phyloP scores from a whole-genome alignment of 768 basidiomycete genomes.

The Tulasnella sp. region DNA sequence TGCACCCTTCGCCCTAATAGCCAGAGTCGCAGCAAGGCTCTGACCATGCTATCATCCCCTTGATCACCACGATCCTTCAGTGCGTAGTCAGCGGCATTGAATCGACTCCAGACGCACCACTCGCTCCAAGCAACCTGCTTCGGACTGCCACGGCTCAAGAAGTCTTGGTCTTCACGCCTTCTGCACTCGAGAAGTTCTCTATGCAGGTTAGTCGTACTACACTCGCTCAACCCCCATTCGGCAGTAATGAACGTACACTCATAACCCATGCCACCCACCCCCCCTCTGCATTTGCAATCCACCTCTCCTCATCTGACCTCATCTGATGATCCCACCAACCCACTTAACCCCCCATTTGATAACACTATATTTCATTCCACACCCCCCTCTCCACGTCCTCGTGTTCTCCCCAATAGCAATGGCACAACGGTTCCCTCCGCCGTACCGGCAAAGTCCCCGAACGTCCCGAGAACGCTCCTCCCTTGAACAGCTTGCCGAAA shows the following conservation, averaged over 20 bases:
- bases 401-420: neutral
- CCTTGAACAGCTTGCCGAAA: conserved; percentile 54
- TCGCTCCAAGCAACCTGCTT: conserved; percentile 12
- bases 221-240: neutral
- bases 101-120: conserved; percentile 4
- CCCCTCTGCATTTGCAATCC: no score
- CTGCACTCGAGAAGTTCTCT: conserved; percentile 14
- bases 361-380: neutral
- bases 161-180: conserved; percentile 13
- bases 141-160: conserved; percentile 18
- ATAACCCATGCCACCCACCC: no score
- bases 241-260: neutral
- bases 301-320: no score
- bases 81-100: conserved; percentile 17
- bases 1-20: neutral
- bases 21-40: no score
- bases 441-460: neutral
- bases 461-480: conserved; percentile 11
- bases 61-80: no score
- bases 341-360: no score
- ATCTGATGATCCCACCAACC: no score
- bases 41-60: no score
- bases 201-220: neutral
- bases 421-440: conserved; percentile 8
- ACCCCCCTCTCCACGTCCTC: neutral